Conservation (phyloP, 352 stramenopile genomes). For the Globisporangium perplexum region DNA sequence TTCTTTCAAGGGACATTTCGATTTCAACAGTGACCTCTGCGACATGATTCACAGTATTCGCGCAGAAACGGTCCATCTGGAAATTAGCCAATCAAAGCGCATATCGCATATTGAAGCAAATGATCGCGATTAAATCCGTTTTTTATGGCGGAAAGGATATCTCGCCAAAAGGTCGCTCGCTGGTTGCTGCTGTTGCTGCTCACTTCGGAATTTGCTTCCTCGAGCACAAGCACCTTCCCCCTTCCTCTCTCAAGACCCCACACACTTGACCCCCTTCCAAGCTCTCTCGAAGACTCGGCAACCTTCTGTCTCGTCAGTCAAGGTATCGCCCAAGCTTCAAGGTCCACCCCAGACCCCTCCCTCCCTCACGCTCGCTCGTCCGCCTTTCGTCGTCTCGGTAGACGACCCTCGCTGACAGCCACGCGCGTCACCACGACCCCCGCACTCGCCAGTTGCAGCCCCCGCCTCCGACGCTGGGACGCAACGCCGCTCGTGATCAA, state of each 20-base stretch:
- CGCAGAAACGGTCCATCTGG: too few species aligned
- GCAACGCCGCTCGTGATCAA: constrained; percentile 4
- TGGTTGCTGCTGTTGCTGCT: not conserved
- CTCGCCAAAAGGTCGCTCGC: too few species aligned
- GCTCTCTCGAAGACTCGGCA: too few species aligned
- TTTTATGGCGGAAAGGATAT: too few species aligned
- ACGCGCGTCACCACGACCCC: not conserved
- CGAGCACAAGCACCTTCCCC: constrained; percentile 6
- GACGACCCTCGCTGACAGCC: constrained; percentile 2
- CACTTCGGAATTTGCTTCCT: constrained; percentile 17
- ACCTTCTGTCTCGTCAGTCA: not conserved
- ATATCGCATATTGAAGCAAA: not conserved
- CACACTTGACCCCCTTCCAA: too few species aligned
- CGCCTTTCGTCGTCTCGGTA: not conserved
- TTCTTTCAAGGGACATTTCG: too few species aligned
- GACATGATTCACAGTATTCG: not conserved
- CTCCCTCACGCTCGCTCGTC: not conserved
- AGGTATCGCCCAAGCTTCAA: not conserved
- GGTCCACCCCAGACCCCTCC: not conserved
- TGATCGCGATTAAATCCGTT: too few species aligned
- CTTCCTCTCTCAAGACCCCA: constrained; percentile 3
- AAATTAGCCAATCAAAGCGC: not conserved
- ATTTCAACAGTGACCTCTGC: not conserved
- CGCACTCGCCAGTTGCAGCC: constrained; percentile 1
- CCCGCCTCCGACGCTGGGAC: not conserved